Percentiles rank a stretch among this genome's conserved stretches.
These are phyloP conservation scores for Cryphonectria japonica DNA, from an alignment of 2,329 filamentous ascomycete species.

Conservation along the genomic window DNA sequence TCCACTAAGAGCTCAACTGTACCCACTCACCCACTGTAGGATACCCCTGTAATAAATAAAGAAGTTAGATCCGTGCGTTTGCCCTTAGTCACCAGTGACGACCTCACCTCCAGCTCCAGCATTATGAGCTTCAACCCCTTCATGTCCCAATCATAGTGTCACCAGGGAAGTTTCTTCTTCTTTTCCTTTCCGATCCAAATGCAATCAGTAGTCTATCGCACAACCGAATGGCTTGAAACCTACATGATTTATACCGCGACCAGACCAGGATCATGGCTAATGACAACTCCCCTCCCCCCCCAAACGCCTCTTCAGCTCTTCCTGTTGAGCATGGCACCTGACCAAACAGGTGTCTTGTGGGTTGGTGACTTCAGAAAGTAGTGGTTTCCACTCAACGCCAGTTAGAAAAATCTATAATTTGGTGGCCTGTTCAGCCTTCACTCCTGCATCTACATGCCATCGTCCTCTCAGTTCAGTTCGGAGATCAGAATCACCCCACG, in stretches of 20 bases:
- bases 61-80: background rate
- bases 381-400: too few relatives aligned
- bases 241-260: background rate
- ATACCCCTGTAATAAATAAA: background rate
- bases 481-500: background rate
- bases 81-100: background rate
- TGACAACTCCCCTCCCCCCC: background rate
- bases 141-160: background rate
- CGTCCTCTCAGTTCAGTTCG: background rate
- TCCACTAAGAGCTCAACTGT: background rate
- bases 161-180: background rate
- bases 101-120: background rate
- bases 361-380: too few relatives aligned
- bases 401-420: too few relatives aligned
- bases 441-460: background rate
- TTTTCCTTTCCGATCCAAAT: background rate
- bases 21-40: background rate
- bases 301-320: background rate
- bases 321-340: background rate
- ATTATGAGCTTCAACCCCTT: background rate
- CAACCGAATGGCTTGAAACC: background rate
- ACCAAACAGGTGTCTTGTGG: too few relatives aligned
- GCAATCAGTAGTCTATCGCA: background rate
- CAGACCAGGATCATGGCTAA: background rate
- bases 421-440: background rate